Percentiles rank a stretch among this genome's conserved stretches.
Evolutionary conservation across 2,329 filamentous ascomycete species (phyloP).

Genomic region (Coniochaeta prunicola): DNA sequence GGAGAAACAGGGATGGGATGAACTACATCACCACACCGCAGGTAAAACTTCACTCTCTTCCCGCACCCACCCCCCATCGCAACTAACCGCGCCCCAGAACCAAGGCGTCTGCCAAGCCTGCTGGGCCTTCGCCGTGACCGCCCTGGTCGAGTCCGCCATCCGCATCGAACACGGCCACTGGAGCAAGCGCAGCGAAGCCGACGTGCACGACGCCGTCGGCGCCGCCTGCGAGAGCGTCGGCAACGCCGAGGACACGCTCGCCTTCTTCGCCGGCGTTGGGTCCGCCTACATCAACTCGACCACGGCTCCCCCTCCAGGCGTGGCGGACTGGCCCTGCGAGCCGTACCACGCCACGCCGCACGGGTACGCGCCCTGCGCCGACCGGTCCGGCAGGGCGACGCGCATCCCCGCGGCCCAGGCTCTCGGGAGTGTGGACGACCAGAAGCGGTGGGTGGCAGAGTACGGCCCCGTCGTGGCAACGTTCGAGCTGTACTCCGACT

Average conservation of each 20-base stretch:
- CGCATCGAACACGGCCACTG: constrained; percentile 14
- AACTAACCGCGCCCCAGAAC: constrained; percentile 7
- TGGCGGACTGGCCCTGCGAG: constrained; percentile 13
- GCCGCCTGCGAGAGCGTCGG: constrained; percentile 12
- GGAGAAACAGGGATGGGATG: not conserved
- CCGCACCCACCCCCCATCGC: not conserved
- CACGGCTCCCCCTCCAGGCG: not conserved
- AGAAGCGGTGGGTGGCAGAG: constrained; percentile 13
- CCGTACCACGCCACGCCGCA: constrained; percentile 10
- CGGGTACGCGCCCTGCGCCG: constrained; percentile 7
- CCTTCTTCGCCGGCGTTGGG: constrained; percentile 9
- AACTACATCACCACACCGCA: not conserved
- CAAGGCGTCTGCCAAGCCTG: constrained; percentile 13
- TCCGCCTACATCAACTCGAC: not conserved
- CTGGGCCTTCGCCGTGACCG: constrained; percentile 13
- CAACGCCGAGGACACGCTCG: constrained; percentile 12
- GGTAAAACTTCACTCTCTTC: not conserved
- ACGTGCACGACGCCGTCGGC: constrained; percentile 12
- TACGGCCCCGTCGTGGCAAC: constrained; percentile 12
- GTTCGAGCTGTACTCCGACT: constrained; percentile 11
- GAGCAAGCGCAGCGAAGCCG: constrained; percentile 13
- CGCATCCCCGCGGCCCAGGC: constrained; percentile 8
- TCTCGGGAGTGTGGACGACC: constrained; percentile 11
- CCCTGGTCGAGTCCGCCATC: constrained; percentile 11
- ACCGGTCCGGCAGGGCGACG: constrained; percentile 10